Conservation (phyloP, 768 basidiomycete genomes). For the Naganishia vaughanmartiniae region DNA sequence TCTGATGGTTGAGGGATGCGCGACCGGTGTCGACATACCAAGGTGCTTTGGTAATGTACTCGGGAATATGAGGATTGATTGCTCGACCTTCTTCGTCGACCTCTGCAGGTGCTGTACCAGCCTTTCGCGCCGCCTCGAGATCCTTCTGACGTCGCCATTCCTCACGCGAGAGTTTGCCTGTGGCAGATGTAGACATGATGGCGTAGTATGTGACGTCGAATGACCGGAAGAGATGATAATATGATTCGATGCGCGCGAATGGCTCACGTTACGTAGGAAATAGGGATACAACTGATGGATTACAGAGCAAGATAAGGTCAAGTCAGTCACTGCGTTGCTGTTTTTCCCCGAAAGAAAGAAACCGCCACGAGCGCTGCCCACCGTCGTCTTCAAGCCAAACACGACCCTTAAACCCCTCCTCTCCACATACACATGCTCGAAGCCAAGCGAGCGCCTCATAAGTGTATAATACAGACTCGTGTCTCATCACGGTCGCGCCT, state of each 20-base stretch:
- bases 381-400: background rate
- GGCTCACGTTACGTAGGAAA: constrained; percentile 13
- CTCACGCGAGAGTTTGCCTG: constrained; percentile 86
- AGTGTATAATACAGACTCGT: constrained; percentile 17
- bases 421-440: constrained; percentile 13
- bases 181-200: constrained; percentile 44
- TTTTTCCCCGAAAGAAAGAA: constrained; percentile 8
- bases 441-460: constrained; percentile 29
- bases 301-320: constrained; percentile 9
- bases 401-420: background rate
- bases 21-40: constrained; percentile 97
- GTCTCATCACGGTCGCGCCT: constrained; percentile 29
- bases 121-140: constrained; percentile 95
- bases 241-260: background rate
- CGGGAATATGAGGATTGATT: constrained; percentile 99
- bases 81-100: constrained; percentile 90
- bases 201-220: background rate
- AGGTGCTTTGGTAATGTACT: constrained; percentile 97
- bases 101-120: constrained; percentile 93
- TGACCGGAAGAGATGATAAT: background rate
- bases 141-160: constrained; percentile 95
- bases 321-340: constrained; percentile 25
- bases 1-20: constrained; percentile 91
- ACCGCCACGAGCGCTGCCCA: constrained; percentile 9
- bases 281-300: constrained; percentile 25